These are phyloP conservation scores for Bauhinia variegata DNA, from an alignment of 306 rosid species.

Conservation along the genomic window DNA sequence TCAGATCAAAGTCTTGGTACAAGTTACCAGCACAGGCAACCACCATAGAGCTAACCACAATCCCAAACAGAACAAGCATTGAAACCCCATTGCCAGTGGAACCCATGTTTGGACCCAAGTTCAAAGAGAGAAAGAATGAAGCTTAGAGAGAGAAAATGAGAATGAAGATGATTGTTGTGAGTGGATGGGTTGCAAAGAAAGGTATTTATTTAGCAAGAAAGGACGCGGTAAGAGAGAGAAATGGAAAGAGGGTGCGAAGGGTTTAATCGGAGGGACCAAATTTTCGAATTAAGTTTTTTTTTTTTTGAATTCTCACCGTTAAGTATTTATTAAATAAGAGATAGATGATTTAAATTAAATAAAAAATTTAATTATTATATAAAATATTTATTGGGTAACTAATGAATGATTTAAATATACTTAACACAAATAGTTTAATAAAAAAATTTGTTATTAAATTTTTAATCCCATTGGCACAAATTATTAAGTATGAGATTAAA, in stretches of 20 bases:
- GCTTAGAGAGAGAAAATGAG: not conserved
- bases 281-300: no score
- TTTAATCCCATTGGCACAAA: no score
- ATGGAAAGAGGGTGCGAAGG: not conserved
- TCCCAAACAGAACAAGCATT: slow-evolving; percentile 30
- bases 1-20: slow-evolving; percentile 51
- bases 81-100: slow-evolving; percentile 29
- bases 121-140: not conserved
- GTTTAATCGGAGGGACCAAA: no score
- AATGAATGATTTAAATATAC: no score
- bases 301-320: no score
- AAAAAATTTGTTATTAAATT: no score
- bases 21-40: slow-evolving; percentile 39
- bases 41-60: slow-evolving; percentile 6
- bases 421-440: no score
- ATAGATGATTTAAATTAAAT: no score
- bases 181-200: slow-evolving; percentile 38
- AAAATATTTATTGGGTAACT: no score
- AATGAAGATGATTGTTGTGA: slow-evolving; percentile 30
- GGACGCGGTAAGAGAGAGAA: not conserved
- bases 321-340: no score
- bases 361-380: no score
- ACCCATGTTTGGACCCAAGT: slow-evolving; percentile 39
- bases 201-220: slow-evolving; percentile 23
- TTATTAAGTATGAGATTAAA: no score